Evolutionary conservation across 768 basidiomycete genomes (phyloP).

Genomic region (Mycena galericulata): DNA sequence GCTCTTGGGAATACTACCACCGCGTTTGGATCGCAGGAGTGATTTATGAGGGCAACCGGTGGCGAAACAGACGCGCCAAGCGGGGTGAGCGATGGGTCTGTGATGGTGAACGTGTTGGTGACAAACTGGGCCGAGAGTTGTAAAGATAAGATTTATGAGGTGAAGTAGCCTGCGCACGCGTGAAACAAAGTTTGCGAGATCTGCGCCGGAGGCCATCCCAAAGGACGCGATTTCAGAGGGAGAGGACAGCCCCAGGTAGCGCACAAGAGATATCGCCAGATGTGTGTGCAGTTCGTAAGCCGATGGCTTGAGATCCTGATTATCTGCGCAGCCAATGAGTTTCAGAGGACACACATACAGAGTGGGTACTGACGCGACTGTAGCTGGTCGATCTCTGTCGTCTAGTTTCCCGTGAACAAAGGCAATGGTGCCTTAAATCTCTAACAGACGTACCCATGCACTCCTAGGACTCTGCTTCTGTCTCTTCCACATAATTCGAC

Average conservation of each 20-base stretch:
- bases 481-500: conserved; percentile 76
- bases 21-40: conserved; percentile 90
- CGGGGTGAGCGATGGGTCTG: conserved; percentile 80
- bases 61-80: conserved; percentile 91
- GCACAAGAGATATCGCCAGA: conserved; percentile 79
- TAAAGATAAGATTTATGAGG: not conserved
- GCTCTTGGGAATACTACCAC: conserved; percentile 89
- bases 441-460: conserved; percentile 62
- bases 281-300: conserved; percentile 71
- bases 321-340: conserved; percentile 59
- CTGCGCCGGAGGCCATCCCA: conserved; percentile 67
- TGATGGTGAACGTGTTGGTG: conserved; percentile 91
- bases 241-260: conserved; percentile 72
- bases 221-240: conserved; percentile 69
- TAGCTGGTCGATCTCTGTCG: conserved; percentile 73
- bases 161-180: conserved; percentile 56
- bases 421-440: not conserved
- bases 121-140: conserved; percentile 70
- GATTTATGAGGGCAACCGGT: conserved; percentile 83
- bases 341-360: not conserved
- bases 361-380: conserved; percentile 75
- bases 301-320: conserved; percentile 57
- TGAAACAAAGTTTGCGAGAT: conserved; percentile 80
- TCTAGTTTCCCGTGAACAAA: conserved; percentile 50
- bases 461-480: conserved; percentile 66